Evolutionary conservation across 2,329 filamentous ascomycete species (phyloP), one percentile per base, ranked within the genome.

Genomic region (Chaetomiaceae sp.): DNA sequence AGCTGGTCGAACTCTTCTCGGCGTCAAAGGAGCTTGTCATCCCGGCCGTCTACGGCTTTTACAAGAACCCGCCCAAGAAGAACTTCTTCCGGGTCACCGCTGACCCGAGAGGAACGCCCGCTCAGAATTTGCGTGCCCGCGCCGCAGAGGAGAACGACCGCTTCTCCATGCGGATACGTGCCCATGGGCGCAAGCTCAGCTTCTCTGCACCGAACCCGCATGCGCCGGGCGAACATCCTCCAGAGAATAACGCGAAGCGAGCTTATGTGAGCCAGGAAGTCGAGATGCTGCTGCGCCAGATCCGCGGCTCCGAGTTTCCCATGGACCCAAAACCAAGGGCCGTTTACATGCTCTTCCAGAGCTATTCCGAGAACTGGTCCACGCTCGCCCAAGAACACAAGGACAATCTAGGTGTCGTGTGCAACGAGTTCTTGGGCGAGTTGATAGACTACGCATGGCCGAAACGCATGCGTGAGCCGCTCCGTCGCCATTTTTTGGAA

Each of bases 291-390:
- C 67, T 79, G 2, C 67, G 69, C 37, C 76, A 79, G 61, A 76
- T 78, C 32, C 70, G 76, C 13, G 76, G 76, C 57, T 78, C 77
- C 37, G 76, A 79, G 53, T 70, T 79, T 45, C 76, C 76, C 1
- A 75, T 77, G 49, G 76, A 79, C 57, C 74, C 75, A 0, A 79
- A 79, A 58, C 76, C 76, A 0, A 70, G 76, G 27, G 76, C 76
- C 0, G 75, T 76, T 2, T 79, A 78, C 63, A 79, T 79, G 62
- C 68, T 79, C 11, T 79, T 78, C 64, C 75, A 78, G 51, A 75
- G 75, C 54, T 79, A 77, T 59, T 77, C 74, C 2, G 72, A 75
- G 54, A 75, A 76, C 62, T 79, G 76, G 76, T 74, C 76, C 3
- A 67, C 69, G n/a, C 66, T 79, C 11, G 76, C 75, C 0, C 74